phyloP scores from a whole-genome alignment of 352 stramenopile genomes.

The Globisporangium splendens region DNA sequence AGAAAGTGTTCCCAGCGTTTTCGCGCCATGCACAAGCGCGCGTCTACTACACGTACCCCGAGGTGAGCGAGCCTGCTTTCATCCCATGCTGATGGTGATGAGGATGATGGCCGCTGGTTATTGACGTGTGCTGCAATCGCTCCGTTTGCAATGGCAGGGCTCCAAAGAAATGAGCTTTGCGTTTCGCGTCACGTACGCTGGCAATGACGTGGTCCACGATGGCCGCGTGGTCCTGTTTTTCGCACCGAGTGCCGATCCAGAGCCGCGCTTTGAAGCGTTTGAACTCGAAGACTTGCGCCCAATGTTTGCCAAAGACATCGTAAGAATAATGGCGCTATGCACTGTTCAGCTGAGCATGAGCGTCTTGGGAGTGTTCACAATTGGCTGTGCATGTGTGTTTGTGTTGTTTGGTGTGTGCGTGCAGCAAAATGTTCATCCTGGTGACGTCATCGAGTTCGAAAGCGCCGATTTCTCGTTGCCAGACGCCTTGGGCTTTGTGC shows the following conservation, averaged over 20 bases:
- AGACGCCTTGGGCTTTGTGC: conserved; percentile 58
- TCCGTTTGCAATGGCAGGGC: conserved; percentile 21
- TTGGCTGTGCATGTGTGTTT: background rate
- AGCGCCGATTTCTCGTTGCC: conserved; percentile 56
- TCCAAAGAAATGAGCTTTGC: conserved; percentile 41
- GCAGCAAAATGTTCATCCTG: conserved; percentile 41
- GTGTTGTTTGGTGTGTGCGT: background rate
- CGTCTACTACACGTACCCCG: conserved; percentile 61
- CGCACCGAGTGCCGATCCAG: conserved; percentile 24
- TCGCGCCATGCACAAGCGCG: conserved; percentile 28
- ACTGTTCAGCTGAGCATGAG: background rate
- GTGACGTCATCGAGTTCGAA: conserved; percentile 63
- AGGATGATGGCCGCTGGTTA: background rate
- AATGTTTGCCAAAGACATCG: conserved; percentile 65
- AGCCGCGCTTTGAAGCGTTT: conserved; percentile 58
- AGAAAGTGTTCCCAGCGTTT: conserved; percentile 66
- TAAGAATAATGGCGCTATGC: conserved; percentile 16
- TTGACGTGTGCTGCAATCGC: background rate
- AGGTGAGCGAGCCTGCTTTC: conserved; percentile 23
- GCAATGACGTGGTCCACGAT: conserved; percentile 27
- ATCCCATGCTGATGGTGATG: background rate
- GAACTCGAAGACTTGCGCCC: conserved; percentile 52
- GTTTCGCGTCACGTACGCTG: conserved; percentile 49
- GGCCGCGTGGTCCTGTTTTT: conserved; percentile 69
- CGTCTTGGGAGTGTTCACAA: background rate